Evolutionary conservation across 306 rosid species (phyloP), one percentile per base, ranked within the genome.

Genomic region (Castanospermum australe): DNA sequence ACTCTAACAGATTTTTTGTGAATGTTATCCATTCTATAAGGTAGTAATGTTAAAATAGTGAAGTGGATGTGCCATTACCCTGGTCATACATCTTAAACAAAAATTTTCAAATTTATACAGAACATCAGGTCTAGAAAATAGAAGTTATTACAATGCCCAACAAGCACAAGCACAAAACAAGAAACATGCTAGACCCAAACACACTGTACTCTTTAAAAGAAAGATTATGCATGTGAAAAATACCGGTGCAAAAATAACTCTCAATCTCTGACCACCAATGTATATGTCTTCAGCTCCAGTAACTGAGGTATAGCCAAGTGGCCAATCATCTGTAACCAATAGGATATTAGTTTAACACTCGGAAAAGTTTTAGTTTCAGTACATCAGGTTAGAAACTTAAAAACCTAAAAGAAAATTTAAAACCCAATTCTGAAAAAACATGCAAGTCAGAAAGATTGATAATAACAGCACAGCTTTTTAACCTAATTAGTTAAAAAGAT

Each of bases 211-310:
- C 70, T 12, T 51, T 33, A 75, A 74, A 67, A 38, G 17, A 78
- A 56, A 63, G 66, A 73, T 44, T 45, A 17, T 38, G 73, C 36
- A 66, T 2, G 22, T n/a, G 38, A 70, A 76, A 60, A 57, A 52
- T 94, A 94, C 98, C 84, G 92, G 97, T 36, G 97, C 92, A 79
- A 71, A 92, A 74, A 94, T 71, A 67, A 78, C 89, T 44, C 61
- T 86, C 73, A 94, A 78, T 71, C 84, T 85, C 81, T 94, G 92
- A 79, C 88, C 97, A 60, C 91, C 84, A 69, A 94, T 88, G 75
- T 78, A 74, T 76, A 92, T 85, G 8, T 89, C 89, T 87, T 92
- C 97, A 67, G 44, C 80, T 81, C 97, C 96, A 44, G 78, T 73
- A 85, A 94, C 87, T 48, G 88, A 75, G 77, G 90, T 87, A 78